These are phyloP conservation scores for Mallotus japonicus DNA, from an alignment of 441 rosid species.

Conservation along the genomic window DNA sequence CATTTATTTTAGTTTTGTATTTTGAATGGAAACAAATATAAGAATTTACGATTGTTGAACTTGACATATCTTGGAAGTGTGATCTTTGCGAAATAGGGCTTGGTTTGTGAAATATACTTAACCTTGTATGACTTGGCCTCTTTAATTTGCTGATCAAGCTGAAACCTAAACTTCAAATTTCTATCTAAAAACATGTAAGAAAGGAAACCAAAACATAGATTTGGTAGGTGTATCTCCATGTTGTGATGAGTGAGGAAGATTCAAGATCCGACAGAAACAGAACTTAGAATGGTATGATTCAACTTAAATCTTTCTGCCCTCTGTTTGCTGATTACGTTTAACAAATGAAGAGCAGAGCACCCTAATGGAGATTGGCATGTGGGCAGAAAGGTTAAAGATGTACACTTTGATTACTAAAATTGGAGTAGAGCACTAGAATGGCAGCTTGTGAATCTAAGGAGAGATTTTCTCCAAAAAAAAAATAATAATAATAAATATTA, in stretches of 20 bases:
- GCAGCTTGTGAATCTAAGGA: background rate
- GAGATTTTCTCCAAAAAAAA: background rate
- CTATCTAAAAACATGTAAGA: background rate
- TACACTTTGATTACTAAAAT: too few species aligned
- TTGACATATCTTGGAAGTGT: background rate
- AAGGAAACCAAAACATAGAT: background rate
- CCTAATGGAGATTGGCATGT: too few species aligned
- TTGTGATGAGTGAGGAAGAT: background rate
- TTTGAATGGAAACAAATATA: background rate
- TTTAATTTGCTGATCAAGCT: background rate
- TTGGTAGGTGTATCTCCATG: background rate
- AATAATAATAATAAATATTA: too few species aligned
- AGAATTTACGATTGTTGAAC: background rate
- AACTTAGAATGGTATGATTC: too few species aligned
- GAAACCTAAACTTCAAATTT: background rate
- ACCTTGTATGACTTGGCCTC: background rate
- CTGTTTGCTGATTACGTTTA: too few species aligned
- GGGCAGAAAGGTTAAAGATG: too few species aligned
- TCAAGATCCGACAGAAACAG: too few species aligned
- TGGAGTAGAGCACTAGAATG: background rate
- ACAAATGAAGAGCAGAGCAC: too few species aligned
- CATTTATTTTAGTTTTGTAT: background rate
- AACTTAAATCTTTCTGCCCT: too few species aligned
- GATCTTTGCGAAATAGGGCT: background rate
- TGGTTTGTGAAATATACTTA: background rate